Base-by-base conservation (phyloP, 2,329 filamentous ascomycete genomes). In the Paecilomyces variotii region DNA sequence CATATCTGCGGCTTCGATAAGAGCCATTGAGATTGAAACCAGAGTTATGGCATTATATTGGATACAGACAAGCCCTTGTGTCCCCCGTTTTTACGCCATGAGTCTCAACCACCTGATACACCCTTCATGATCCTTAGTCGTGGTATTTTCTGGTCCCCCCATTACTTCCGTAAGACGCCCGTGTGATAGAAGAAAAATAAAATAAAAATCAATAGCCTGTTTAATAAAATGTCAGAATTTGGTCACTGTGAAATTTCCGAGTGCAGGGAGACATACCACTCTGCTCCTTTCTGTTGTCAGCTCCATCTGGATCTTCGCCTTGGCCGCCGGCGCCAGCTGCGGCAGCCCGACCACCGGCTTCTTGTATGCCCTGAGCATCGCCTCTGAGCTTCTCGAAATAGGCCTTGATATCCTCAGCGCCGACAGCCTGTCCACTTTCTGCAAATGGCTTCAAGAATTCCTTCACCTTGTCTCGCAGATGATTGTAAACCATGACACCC, bases 401-500 rank as follows among this genome's bases (percentile, higher is more conserved):
- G 1, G 85, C 85, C 74, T 97, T 99, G 75, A 99, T 94, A 74
- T 97, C 92, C 70, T 99, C 94, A 0, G 93, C 93, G 1, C 91
- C 87, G 25, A 99, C 92, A 0, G 90, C 87, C 73, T 89, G 80
- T 0, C 93, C 93, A 62, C 88, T 95, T 70, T 97, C 91, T 0
- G 94, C 94, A 72, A 96, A 99, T 51, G 95, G 89, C 75, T 92
- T 86, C 68, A 99, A 85, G 72, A 99, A 97, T 0, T 87, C 87
- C 79, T 93, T 96, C n/a, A 99, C 85, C 71, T 93, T 92, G 69
- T 97, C 92, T 70, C 95, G 94, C 60, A 99, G 82, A 68, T 96
- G 89, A 68, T 97, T 97, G 76, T 97, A 99, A 0, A 92, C 93
- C 91, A 97, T 97, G 53, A 96, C 93, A 14, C 94, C 94, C 73